Conservation (phyloP, 2,329 filamentous ascomycete species). For the Sporothrix pseudoabietina region DNA sequence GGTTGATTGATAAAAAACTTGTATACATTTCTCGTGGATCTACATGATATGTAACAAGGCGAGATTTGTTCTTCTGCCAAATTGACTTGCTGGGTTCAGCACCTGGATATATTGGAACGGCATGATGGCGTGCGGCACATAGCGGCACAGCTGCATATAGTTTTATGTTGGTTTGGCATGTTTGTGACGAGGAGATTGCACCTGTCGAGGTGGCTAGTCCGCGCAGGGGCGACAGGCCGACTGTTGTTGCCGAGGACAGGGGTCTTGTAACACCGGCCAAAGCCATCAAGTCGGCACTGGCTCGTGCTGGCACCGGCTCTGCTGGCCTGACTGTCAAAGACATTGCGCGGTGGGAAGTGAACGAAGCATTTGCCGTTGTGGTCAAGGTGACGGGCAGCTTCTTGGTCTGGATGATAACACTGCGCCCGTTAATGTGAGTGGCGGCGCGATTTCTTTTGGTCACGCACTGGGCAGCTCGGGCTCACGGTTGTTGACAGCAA, state of each 20-base stretch:
- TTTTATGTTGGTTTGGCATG: too few relatives aligned
- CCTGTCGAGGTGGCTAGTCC: background rate
- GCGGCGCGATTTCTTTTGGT: background rate
- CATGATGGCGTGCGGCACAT: too few relatives aligned
- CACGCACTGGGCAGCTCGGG: conserved; percentile 10
- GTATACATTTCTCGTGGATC: too few relatives aligned
- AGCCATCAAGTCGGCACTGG: background rate
- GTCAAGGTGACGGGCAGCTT: background rate
- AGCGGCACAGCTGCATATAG: too few relatives aligned
- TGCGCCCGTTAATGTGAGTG: background rate
- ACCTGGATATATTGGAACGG: too few relatives aligned
- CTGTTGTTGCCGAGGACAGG: background rate
- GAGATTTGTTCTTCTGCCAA: too few relatives aligned
- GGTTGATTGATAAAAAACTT: too few relatives aligned
- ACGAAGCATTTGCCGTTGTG: conserved; percentile 4
- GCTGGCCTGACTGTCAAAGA: background rate
- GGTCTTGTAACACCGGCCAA: too few relatives aligned
- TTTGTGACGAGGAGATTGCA: conserved; percentile 1
- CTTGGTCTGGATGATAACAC: background rate
- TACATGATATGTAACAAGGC: too few relatives aligned
- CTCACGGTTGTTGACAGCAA: background rate
- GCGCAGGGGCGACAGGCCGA: background rate
- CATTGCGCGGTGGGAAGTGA: conserved; percentile 7
- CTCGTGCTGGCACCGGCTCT: background rate
- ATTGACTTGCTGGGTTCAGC: too few relatives aligned